Evolutionary conservation across 352 stramenopile genomes (phyloP).

Genomic region (Globisporangium paroecandrum): DNA sequence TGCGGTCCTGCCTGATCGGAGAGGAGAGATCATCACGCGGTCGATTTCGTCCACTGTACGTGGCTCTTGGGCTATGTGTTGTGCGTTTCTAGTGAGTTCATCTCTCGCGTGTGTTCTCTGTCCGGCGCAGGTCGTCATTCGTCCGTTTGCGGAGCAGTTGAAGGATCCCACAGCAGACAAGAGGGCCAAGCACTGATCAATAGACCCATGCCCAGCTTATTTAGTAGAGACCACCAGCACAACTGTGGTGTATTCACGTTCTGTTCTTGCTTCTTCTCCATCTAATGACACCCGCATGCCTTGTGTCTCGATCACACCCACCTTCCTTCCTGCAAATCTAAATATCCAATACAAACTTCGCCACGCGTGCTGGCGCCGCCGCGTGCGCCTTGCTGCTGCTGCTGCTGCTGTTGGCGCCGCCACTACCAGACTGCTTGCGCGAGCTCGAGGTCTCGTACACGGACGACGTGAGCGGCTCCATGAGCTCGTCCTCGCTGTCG

Average conservation of each 20-base stretch:
- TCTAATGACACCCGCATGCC: not conserved
- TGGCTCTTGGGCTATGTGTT: not conserved
- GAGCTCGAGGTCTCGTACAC: slow-evolving; percentile 42
- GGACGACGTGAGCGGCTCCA: slow-evolving; percentile 56
- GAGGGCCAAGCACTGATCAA: slow-evolving; percentile 10
- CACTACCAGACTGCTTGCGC: slow-evolving; percentile 32
- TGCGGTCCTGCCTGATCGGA: slow-evolving; percentile 22
- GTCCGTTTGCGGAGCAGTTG: slow-evolving; percentile 42
- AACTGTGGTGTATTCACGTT: not conserved
- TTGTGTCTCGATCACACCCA: not conserved
- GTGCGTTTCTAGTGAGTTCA: not conserved
- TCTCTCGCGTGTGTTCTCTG: not conserved
- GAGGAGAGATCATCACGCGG: slow-evolving; percentile 47
- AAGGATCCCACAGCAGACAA: not conserved
- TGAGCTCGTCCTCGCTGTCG: slow-evolving; percentile 76
- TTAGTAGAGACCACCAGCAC: not conserved
- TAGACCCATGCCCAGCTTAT: not conserved
- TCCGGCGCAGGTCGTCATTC: slow-evolving; percentile 42
- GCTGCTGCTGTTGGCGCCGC: slow-evolving; percentile 11
- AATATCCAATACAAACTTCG: slow-evolving; percentile 61
- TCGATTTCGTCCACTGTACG: slow-evolving; percentile 39
- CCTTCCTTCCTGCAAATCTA: not conserved
- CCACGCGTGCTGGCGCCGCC: slow-evolving; percentile 26
- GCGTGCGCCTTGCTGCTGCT: slow-evolving; percentile 15
- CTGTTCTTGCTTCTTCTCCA: not conserved